phyloP scores from a whole-genome alignment of 352 stramenopile species.

The Pilasporangium apinafurcum region DNA sequence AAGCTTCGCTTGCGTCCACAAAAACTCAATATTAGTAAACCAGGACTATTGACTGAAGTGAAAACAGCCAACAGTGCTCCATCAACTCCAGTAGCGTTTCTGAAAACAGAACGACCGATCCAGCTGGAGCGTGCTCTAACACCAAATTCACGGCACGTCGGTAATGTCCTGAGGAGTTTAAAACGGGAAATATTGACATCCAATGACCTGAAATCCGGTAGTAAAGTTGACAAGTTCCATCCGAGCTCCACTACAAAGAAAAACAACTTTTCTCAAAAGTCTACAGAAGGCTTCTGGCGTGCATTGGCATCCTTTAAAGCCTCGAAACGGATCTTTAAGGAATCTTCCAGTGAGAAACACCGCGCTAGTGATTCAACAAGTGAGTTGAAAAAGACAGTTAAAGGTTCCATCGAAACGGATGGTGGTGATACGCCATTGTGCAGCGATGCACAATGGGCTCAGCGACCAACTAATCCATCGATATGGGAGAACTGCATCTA shows the following conservation, averaged over 20 bases:
- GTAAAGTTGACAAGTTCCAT: neutral
- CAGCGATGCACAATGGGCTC: no score
- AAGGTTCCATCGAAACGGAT: constrained; percentile 3
- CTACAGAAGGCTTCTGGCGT: constrained; percentile 22
- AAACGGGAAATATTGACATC: constrained; percentile 2
- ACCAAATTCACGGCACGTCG: no score
- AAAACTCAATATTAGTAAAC: constrained; percentile 13
- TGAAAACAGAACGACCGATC: no score
- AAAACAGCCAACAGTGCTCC: neutral
- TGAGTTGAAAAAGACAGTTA: constrained; percentile 3
- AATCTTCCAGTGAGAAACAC: constrained; percentile 10
- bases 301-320: constrained; percentile 29
- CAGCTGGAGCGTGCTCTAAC: no score
- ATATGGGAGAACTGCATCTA: constrained; percentile 29
- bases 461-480: no score
- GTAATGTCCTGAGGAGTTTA: constrained; percentile 6
- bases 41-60: neutral
- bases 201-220: neutral
- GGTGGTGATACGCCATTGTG: no score
- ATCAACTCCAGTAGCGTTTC: neutral
- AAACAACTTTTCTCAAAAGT: constrained; percentile 9
- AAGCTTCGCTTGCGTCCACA: constrained; percentile 51
- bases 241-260: constrained; percentile 1
- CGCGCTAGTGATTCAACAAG: neutral
- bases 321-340: constrained; percentile 21